Evolutionary conservation across 306 rosid genomes (phyloP).

Genomic region (Sicyos edulis): DNA sequence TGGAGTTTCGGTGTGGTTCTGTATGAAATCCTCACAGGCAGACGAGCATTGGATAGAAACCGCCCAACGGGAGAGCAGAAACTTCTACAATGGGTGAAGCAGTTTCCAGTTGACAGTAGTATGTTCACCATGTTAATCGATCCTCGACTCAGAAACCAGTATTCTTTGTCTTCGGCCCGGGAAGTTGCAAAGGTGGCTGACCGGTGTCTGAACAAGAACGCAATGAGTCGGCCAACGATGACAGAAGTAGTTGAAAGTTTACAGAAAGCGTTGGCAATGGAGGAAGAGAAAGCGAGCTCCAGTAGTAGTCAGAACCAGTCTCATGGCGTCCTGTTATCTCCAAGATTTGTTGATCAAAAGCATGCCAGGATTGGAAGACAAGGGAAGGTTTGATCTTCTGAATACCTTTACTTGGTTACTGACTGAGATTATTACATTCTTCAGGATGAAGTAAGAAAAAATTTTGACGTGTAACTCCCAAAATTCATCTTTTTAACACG

Average conservation of each 20-base stretch:
- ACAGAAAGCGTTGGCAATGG: constrained; percentile 55
- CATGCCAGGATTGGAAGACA: background rate
- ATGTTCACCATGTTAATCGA: constrained; percentile 70
- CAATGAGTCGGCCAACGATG: constrained; percentile 79
- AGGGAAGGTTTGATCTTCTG: constrained; percentile 13
- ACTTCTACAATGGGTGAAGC: constrained; percentile 74
- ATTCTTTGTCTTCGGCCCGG: constrained; percentile 45
- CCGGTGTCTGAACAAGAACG: constrained; percentile 62
- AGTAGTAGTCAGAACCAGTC: constrained; percentile 2
- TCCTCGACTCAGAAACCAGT: constrained; percentile 55
- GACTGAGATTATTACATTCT: background rate
- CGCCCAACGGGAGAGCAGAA: constrained; percentile 55
- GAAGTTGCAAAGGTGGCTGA: constrained; percentile 74
- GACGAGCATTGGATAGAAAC: constrained; percentile 53
- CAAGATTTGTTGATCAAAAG: constrained; percentile 4
- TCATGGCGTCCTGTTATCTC: background rate
- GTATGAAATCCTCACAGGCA: constrained; percentile 86
- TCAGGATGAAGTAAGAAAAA: background rate
- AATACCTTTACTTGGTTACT: constrained; percentile 5
- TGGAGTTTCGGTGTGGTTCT: constrained; percentile 97
- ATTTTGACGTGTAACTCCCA: constrained; percentile 12
- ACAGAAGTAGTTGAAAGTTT: constrained; percentile 52
- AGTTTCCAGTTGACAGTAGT: constrained; percentile 53
- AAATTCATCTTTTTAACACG: constrained; percentile 3
- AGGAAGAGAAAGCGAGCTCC: constrained; percentile 26